A percentile compares a stretch with the other conserved stretches of the same genome.
Evolutionary conservation across 108 stramenopile genomes (phyloP).

Genomic region (Cylindrotheca closterium): DNA sequence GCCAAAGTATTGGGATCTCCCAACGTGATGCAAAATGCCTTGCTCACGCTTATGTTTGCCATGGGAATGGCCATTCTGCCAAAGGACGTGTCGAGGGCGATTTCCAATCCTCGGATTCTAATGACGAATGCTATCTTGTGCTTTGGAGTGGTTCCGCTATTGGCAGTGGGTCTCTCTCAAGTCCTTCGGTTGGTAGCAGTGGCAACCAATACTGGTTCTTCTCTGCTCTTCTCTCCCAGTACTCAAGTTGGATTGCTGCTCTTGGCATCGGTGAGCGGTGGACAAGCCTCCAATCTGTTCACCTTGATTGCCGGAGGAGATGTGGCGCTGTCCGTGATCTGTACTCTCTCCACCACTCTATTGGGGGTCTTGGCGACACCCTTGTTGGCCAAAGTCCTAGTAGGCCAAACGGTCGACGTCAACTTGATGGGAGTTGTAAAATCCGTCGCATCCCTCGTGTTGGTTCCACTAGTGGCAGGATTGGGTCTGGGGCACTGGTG

Average conservation of each 20-base stretch:
- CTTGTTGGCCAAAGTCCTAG: slow-evolving; percentile 13
- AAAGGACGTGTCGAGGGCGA: slow-evolving; percentile 15
- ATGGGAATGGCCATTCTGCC: slow-evolving; percentile 37
- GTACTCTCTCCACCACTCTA: slow-evolving; percentile 35
- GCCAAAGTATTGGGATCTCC: slow-evolving; percentile 4
- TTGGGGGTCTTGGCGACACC: slow-evolving; percentile 34
- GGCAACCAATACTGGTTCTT: too few species aligned
- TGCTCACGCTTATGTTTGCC: slow-evolving; percentile 29
- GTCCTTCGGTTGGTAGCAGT: background rate
- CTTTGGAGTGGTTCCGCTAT: slow-evolving; percentile 37
- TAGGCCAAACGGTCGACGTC: slow-evolving; percentile 15
- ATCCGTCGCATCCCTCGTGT: slow-evolving; percentile 27
- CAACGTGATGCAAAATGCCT: slow-evolving; percentile 17
- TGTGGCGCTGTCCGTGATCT: slow-evolving; percentile 35
- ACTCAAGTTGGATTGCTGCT: slow-evolving; percentile 19
- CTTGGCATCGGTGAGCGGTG: slow-evolving; percentile 36
- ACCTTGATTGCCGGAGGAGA: slow-evolving; percentile 38
- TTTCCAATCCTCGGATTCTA: slow-evolving; percentile 6
- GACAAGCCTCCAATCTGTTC: slow-evolving; percentile 45
- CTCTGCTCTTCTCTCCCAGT: background rate
- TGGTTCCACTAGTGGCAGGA: slow-evolving; percentile 29
- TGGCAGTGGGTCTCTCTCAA: slow-evolving; percentile 5
- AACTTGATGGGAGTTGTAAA: slow-evolving; percentile 16
- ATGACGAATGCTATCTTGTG: slow-evolving; percentile 21
- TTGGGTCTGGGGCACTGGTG: background rate